Conservation (phyloP, 116 monocot genomes). For the Cymodocea nodosa region DNA sequence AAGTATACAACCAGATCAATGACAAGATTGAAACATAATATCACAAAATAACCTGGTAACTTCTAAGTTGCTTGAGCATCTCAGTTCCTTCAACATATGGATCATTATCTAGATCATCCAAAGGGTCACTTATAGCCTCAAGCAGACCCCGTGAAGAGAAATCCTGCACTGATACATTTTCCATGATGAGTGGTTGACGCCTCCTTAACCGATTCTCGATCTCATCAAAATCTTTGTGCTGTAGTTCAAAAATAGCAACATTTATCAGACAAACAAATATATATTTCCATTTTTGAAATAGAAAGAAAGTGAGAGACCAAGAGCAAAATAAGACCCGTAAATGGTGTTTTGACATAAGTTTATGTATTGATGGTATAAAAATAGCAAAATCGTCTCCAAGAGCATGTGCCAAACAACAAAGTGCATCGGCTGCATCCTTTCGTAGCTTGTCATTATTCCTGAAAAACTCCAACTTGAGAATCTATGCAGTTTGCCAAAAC, state of each 20-base stretch:
- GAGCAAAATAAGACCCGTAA: slow-evolving; percentile 33
- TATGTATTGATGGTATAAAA: slow-evolving; percentile 71
- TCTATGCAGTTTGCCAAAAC: background rate
- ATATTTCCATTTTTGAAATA: background rate
- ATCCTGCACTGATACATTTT: slow-evolving; percentile 47
- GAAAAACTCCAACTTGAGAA: background rate
- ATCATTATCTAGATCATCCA: slow-evolving; percentile 58
- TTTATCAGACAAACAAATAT: background rate
- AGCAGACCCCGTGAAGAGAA: slow-evolving; percentile 24
- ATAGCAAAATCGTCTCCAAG: slow-evolving; percentile 92
- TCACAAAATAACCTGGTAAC: slow-evolving; percentile 55
- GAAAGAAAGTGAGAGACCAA: background rate
- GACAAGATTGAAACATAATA: background rate
- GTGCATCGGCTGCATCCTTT: slow-evolving; percentile 83
- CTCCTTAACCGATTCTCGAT: slow-evolving; percentile 54
- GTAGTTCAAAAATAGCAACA: slow-evolving; percentile 3
- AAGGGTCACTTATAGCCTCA: slow-evolving; percentile 76
- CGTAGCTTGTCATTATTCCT: slow-evolving; percentile 88
- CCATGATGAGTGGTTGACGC: slow-evolving; percentile 53
- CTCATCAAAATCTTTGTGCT: slow-evolving; percentile 91
- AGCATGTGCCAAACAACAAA: slow-evolving; percentile 83
- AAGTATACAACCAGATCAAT: background rate
- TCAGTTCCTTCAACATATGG: slow-evolving; percentile 73
- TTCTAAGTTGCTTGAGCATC: slow-evolving; percentile 36
- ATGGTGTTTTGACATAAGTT: slow-evolving; percentile 70